Evolutionary conservation across 2,329 filamentous ascomycete species (phyloP), one percentile per base, ranked within the genome.

Genomic region (Colletotrichum spaethianum): DNA sequence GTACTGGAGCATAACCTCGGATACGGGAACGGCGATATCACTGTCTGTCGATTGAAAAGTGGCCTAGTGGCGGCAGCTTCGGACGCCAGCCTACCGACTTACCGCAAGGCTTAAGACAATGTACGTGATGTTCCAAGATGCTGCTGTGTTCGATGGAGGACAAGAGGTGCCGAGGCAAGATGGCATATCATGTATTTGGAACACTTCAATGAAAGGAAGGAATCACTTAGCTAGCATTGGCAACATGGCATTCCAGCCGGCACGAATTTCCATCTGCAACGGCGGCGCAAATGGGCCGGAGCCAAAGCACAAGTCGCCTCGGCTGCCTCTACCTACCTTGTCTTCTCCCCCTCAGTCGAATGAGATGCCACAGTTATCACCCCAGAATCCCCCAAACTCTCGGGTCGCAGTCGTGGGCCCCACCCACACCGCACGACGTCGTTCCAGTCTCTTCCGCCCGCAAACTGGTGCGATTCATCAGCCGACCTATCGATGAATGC

Each of bases 401-500:
- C 67, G 55, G 70, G 55, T 73, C 31, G 56, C 60, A 71, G 55
- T 44, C 28, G 33, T 50, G 59, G 68, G 53, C 55, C 55, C 70
- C 70, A 69, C 52, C 44, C 67, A 66, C 67, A 72, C 70, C 66
- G 48, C 56, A 66, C 50, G n/a, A 59, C 28, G 18, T 69, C 52
- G 56, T 44, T 63, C 28, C 31, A 38, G 52, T 56, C 52, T 53
- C 42, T 26, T 26, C 33, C 26, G 40, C 31, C 36, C 44, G 36
- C 59, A 38, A 63, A 59, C 63, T 69, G 52, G 59, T 48, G 48
- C 53, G 59, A 63, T 69, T 63, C 65, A 72, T 69, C 69, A 72
- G 65, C 23, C 59, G 44, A 72, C 52, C 36, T 33, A 23, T 50
- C 63, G 40, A 71, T 48, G 40, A 36, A 44, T n/a, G 55, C 28